phyloP scores from a whole-genome alignment of 441 rosid genomes.

The Mallotus repandus region DNA sequence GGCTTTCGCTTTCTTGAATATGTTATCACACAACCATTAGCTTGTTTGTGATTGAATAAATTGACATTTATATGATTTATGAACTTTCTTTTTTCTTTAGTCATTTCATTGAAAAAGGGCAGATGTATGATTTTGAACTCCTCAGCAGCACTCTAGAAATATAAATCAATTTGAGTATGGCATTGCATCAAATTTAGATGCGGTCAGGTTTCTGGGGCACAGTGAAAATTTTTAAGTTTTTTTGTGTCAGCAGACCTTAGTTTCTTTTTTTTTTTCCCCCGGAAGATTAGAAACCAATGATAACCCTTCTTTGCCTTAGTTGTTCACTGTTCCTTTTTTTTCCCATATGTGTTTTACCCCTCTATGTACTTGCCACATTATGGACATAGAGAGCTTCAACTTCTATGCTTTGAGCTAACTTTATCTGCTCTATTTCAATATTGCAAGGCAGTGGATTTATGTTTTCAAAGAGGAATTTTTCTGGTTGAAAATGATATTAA shows the following conservation, averaged over 20 bases:
- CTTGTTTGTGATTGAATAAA: background rate
- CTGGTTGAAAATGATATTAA: background rate
- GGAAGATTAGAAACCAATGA: too few species aligned
- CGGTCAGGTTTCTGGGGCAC: background rate
- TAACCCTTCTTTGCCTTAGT: background rate
- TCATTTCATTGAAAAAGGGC: background rate
- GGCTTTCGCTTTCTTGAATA: background rate
- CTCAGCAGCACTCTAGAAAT: background rate
- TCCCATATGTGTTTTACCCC: background rate
- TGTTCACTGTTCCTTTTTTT: background rate
- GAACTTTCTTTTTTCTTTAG: background rate
- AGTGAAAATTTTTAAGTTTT: background rate
- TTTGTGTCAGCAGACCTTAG: background rate
- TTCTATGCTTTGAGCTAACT: background rate
- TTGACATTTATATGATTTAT: background rate
- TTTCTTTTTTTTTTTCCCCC: background rate
- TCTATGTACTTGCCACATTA: background rate
- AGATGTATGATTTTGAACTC: background rate
- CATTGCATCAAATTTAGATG: background rate
- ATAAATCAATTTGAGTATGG: background rate
- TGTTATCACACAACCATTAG: conserved; percentile 10
- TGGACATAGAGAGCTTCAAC: background rate
- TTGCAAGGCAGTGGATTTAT: background rate
- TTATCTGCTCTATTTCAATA: background rate
- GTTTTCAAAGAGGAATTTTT: background rate